Percentiles rank a stretch among this genome's conserved stretches.
phyloP scores from a whole-genome alignment of 495 filamentous ascomycete genomes.

The Polyplosphaeria fusca region DNA sequence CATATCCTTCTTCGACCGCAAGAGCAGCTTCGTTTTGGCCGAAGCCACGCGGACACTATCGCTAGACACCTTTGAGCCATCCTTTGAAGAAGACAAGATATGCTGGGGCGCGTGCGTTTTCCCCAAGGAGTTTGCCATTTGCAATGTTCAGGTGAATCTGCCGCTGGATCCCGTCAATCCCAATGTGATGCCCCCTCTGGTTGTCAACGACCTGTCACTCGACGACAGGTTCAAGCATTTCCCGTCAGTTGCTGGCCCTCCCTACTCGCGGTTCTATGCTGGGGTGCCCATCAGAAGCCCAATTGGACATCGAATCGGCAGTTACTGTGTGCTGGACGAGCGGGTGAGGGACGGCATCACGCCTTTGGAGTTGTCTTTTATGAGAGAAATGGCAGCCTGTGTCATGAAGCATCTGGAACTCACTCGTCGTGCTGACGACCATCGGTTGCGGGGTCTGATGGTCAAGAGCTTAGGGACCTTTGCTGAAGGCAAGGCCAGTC shows the following conservation, averaged over 20 bases:
- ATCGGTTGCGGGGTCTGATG: constrained; percentile 56
- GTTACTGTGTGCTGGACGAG: constrained; percentile 64
- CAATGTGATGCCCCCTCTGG: constrained; percentile 38
- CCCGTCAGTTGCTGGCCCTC: constrained; percentile 45
- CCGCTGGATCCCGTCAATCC: constrained; percentile 35
- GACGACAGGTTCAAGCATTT: constrained; percentile 51
- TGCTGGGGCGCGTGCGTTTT: constrained; percentile 46
- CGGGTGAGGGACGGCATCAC: constrained; percentile 44
- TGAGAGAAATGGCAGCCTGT: constrained; percentile 50
- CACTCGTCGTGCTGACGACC: constrained; percentile 55
- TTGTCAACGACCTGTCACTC: constrained; percentile 50
- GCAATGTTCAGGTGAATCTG: constrained; percentile 47
- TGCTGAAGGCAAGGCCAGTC: constrained; percentile 50
- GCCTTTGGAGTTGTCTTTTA: constrained; percentile 26
- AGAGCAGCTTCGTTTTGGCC: constrained; percentile 59
- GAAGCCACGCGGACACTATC: constrained; percentile 59
- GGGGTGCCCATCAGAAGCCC: constrained; percentile 65
- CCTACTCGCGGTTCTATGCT: constrained; percentile 57
- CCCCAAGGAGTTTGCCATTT: constrained; percentile 47
- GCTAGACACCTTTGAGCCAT: constrained; percentile 36
- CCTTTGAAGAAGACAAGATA: constrained; percentile 38
- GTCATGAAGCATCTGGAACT: constrained; percentile 64
- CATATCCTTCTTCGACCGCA: constrained; percentile 59
- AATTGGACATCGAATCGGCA: constrained; percentile 67
- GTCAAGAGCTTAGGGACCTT: constrained; percentile 62